Evolutionary conservation across 257 asterid genomes (phyloP).

Genomic region (Solanum pinnatisectum): DNA sequence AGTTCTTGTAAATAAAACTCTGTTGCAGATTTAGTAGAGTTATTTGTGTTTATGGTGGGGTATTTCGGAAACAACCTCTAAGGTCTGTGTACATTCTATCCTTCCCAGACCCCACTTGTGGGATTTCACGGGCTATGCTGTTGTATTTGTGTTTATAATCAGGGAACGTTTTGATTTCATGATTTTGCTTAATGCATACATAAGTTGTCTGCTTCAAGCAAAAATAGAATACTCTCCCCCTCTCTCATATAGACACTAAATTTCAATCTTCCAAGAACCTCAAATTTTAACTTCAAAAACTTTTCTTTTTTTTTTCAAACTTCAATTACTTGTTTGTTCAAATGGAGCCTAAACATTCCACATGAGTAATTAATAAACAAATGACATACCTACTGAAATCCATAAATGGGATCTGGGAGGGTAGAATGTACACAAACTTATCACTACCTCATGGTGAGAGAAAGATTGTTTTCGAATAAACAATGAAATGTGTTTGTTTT

Average conservation of each 20-base stretch:
- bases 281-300: neutral
- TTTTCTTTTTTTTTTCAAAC: neutral
- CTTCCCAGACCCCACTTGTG: neutral
- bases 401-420: neutral
- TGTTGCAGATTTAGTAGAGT: neutral
- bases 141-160: neutral
- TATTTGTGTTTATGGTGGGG: neutral
- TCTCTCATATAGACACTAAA: neutral
- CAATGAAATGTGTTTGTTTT: neutral
- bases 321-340: neutral
- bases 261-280: neutral
- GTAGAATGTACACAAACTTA: no score
- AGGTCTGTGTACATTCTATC: no score
- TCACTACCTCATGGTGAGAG: accelerated
- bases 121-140: neutral
- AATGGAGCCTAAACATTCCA: neutral
- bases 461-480: accelerated
- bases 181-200: neutral
- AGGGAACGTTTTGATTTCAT: neutral
- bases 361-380: neutral
- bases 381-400: accelerated
- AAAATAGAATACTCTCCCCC: neutral
- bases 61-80: neutral
- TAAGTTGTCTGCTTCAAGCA: neutral
- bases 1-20: neutral